A percentile compares a stretch with the other conserved stretches of the same genome.
Evolutionary conservation across 257 asterid genomes (phyloP).

Genomic region (Rehmannia glutinosa): DNA sequence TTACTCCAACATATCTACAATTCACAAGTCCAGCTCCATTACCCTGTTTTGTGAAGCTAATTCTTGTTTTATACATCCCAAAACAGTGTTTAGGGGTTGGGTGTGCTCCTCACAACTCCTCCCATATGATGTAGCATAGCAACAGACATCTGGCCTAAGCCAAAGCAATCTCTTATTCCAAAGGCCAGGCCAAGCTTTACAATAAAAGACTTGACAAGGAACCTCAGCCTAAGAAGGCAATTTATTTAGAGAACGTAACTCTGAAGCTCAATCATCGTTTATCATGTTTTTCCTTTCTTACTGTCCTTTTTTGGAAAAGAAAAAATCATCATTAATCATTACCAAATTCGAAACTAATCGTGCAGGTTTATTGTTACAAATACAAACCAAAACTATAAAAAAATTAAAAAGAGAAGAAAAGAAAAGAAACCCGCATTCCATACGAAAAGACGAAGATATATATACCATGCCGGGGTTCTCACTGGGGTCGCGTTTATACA

Average conservation of each 20-base stretch:
- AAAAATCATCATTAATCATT: neutral
- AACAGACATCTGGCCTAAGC: conserved; percentile 1
- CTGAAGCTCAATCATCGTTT: too few species aligned
- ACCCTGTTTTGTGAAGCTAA: neutral
- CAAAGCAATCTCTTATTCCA: neutral
- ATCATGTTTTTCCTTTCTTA: too few species aligned
- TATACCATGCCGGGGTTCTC: conserved; percentile 56
- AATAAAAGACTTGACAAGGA: neutral
- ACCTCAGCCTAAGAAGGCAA: neutral
- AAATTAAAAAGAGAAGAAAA: neutral
- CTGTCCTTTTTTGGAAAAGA: too few species aligned
- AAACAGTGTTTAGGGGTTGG: too few species aligned
- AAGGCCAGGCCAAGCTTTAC: conserved; percentile 9
- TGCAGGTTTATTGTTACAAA: neutral
- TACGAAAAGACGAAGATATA: neutral
- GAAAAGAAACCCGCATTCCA: neutral
- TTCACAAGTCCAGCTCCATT: neutral
- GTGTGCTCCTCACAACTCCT: neutral
- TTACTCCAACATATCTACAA: neutral
- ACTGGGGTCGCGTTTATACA: conserved; percentile 75
- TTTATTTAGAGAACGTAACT: too few species aligned
- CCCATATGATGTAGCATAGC: neutral
- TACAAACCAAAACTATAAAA: too few species aligned
- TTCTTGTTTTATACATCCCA: too few species aligned
- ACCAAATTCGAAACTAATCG: neutral